Evolutionary conservation across 75 land plant species (phyloP).

Genomic region (Chamaecyparis obtusa): DNA sequence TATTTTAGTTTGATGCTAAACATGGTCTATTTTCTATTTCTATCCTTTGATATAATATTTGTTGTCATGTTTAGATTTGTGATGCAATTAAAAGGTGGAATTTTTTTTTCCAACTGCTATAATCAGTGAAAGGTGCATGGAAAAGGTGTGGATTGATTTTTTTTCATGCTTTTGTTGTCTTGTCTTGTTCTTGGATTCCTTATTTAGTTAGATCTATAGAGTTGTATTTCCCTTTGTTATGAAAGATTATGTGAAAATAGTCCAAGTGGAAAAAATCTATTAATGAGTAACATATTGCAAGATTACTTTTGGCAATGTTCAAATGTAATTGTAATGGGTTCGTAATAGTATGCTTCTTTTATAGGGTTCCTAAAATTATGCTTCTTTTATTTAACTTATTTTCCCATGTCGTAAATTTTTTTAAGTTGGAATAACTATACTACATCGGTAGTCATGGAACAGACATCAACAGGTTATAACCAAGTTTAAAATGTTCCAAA

Average conservation of each 20-base stretch:
- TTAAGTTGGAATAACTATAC: slow-evolving; percentile 54
- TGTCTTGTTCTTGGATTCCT: background rate
- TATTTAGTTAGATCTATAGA: background rate
- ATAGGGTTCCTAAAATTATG: no score
- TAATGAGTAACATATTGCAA: background rate
- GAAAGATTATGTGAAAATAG: background rate
- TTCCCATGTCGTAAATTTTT: slow-evolving; percentile 61
- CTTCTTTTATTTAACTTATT: background rate
- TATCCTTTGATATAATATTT: background rate
- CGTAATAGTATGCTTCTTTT: background rate
- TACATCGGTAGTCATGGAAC: slow-evolving; percentile 89
- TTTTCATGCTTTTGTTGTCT: background rate
- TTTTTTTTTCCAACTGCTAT: slow-evolving; percentile 72
- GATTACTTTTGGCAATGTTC: background rate
- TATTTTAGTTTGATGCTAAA: background rate
- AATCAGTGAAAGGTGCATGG: slow-evolving; percentile 64
- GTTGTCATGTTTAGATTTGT: slow-evolving; percentile 53
- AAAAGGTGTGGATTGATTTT: slow-evolving; percentile 47
- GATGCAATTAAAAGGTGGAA: slow-evolving; percentile 55
- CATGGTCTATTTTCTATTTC: background rate
- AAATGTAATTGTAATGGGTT: background rate
- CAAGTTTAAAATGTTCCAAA: background rate
- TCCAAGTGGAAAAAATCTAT: background rate
- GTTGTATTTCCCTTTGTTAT: background rate
- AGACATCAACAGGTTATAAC: slow-evolving; percentile 75